phyloP scores from a whole-genome alignment of 2,329 filamentous ascomycete species.

The Xylaria sp. region DNA sequence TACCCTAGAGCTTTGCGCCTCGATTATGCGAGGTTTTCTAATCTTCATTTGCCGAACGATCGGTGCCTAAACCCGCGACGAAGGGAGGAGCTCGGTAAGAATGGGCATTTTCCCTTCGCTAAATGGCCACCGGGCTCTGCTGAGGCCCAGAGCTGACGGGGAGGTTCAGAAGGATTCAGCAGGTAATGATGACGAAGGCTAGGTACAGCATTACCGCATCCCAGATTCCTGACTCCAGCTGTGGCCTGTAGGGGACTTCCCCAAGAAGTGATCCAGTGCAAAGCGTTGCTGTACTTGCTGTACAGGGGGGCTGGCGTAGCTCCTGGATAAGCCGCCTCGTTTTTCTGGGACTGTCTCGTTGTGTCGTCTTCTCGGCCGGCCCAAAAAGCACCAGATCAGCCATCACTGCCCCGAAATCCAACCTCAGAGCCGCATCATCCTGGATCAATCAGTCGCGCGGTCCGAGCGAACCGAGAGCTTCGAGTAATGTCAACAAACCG shows the following conservation, averaged over 20 bases:
- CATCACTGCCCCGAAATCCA: constrained; percentile 12
- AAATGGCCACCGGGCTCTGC: background rate
- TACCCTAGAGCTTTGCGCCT: constrained; percentile 13
- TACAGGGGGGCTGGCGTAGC: background rate
- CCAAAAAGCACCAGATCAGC: background rate
- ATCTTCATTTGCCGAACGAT: background rate
- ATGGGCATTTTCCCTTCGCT: constrained; percentile 15
- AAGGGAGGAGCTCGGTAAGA: constrained; percentile 20
- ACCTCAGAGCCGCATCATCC: constrained; percentile 10
- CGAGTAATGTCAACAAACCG: constrained; percentile 12
- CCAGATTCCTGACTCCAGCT: constrained; percentile 12
- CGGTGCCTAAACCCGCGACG: constrained; percentile 10
- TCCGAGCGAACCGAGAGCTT: constrained; percentile 12
- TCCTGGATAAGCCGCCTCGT: constrained; percentile 27
- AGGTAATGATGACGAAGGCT: constrained; percentile 1
- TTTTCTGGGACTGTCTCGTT: constrained; percentile 6
- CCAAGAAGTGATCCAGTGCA: constrained; percentile 14
- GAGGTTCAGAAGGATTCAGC: constrained; percentile 18
- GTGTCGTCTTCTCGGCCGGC: background rate
- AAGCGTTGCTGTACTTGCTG: constrained; percentile 16
- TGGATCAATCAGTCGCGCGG: constrained; percentile 12
- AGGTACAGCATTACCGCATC: background rate
- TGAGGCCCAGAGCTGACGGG: constrained; percentile 11
- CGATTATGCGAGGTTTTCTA: constrained; percentile 18
- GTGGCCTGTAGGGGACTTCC: background rate